phyloP scores from a whole-genome alignment of 768 basidiomycete genomes.

The Termitomyces sp. region DNA sequence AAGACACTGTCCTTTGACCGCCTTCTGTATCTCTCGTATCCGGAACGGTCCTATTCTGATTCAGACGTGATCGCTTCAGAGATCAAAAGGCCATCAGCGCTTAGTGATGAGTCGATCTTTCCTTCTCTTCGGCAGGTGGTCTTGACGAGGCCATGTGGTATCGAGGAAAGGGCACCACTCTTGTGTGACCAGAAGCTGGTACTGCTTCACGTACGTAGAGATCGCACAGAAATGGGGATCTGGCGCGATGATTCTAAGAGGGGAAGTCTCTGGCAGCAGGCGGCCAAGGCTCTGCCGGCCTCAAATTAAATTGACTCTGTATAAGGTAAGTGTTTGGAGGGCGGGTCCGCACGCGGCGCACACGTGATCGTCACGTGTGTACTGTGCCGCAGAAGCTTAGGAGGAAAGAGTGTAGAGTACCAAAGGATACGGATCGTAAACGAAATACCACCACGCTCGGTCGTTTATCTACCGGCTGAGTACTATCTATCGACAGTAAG shows the following conservation, averaged over 20 bases:
- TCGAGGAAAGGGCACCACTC: constrained; percentile 15
- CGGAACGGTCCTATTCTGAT: constrained; percentile 8
- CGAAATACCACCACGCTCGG: too few species aligned
- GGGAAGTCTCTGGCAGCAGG: constrained; percentile 25
- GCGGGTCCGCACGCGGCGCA: too few species aligned
- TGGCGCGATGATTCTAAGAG: constrained; percentile 28
- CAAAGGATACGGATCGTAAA: too few species aligned
- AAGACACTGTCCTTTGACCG: constrained; percentile 13
- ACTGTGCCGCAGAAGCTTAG: too few species aligned
- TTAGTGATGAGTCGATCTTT: constrained; percentile 16
- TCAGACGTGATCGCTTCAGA: constrained; percentile 4
- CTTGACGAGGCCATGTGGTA: constrained; percentile 21
- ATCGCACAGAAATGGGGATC: constrained; percentile 27
- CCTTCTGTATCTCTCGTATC: constrained; percentile 27
- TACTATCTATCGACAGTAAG: too few species aligned
- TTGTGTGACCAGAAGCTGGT: constrained; percentile 17
- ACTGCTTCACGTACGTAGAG: constrained; percentile 21
- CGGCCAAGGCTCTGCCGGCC: constrained; percentile 9
- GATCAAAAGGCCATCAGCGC: constrained; percentile 13
- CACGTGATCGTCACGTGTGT: too few species aligned
- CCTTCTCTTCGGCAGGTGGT: constrained; percentile 25
- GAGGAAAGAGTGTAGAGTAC: too few species aligned
- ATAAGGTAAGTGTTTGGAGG: background rate
- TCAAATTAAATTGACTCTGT: constrained; percentile 12
- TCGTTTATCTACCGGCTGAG: too few species aligned